Conservation (phyloP, 306 rosid species). For the Medicago truncatula region MtrunA17r5.0-ANR NC_053044.1:33687001-33687500, state of each 20-base stretch:
- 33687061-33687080: slow-evolving; percentile 61
- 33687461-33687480: slow-evolving; percentile 8
- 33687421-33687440: slow-evolving; percentile 18
- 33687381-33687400: slow-evolving; percentile 7
- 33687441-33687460: neutral
- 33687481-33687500: neutral
- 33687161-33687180: slow-evolving; percentile 68
- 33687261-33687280: slow-evolving; percentile 46
- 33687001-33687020: slow-evolving; percentile 89
- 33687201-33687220: slow-evolving; percentile 92
- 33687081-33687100: slow-evolving; percentile 76
- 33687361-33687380: slow-evolving; percentile 24
- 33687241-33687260: slow-evolving; percentile 65
- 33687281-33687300: neutral
- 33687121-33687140: slow-evolving; percentile 71
- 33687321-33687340: neutral
- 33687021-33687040: slow-evolving; percentile 87
- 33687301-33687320: neutral
- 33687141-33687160: slow-evolving; percentile 61
- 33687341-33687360: neutral
- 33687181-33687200: slow-evolving; percentile 63
- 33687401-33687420: neutral
- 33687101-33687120: slow-evolving; percentile 90
- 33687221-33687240: slow-evolving; percentile 90
- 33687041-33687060: slow-evolving; percentile 58